Evolutionary conservation across 108 stramenopile genomes (phyloP), one percentile per base, ranked within the genome.

Genomic region (Skeletonema tropicum): DNA sequence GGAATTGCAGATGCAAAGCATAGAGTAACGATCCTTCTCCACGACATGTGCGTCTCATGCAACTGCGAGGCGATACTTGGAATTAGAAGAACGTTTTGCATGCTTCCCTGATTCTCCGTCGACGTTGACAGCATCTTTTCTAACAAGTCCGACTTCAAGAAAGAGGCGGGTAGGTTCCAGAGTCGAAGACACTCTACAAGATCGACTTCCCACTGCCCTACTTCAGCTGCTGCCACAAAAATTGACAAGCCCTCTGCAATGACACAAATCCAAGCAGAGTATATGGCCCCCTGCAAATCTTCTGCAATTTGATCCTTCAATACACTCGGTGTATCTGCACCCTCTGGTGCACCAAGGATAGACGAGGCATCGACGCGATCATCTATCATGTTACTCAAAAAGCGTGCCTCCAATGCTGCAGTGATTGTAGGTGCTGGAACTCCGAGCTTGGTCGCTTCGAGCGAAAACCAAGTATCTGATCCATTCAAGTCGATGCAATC

Each of bases 191-290:
- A 97, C 74, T 94, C 94, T 8, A 75, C 83, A 14, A 95, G 84
- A 72, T 97, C 81, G 5, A 95, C 87, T 61, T 87, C 70, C 97
- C 97, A 98, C n/a, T 75, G 73, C 58, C 85, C 76, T 38, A 86
- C 74, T 42, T 94, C 85, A 1, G 94, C 90, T 21, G 97, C 96
- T 6, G 84, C 85, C 49, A 77, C 73, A 80, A 98, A 95, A 45
- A 98, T 71, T 64, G 89, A 83, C 73, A 98, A 79, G 41, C 95
- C 97, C 80, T 98, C 97, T 13, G 97, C 96, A 69, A 95, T 96
- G 9, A 90, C 90, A 84, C 92, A 96, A 64, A 97, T 84, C 79
- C 94, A 97, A 59, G 95, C 78, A 60, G 92, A 92, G 79, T 93
- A 95, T 12, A 98, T 88, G 26, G 97, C 97, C 25, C 88, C 83